A percentile compares a stretch with the other conserved stretches of the same genome.
Evolutionary conservation across 805 yeast species (phyloP).

Genomic region (Candida golubevii): DNA sequence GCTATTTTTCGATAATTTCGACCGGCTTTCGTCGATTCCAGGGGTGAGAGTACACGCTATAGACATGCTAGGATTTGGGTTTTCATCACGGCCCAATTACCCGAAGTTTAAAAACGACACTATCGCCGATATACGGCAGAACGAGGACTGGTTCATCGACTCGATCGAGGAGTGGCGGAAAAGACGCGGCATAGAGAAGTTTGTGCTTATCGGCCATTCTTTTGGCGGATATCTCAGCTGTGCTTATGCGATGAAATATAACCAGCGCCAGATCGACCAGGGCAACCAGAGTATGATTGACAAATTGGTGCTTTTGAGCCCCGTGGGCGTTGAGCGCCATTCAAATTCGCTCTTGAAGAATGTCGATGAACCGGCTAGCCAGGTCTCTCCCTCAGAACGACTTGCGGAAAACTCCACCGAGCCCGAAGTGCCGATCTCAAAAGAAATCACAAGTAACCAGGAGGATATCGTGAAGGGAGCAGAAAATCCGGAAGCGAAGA

Average conservation of each 20-base stretch:
- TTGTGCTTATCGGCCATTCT: conserved; percentile 41
- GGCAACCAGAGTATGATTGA: conserved; percentile 25
- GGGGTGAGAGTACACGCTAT: conserved; percentile 61
- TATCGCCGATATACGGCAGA: conserved; percentile 31
- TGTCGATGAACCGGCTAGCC: conserved; percentile 7
- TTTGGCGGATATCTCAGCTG: conserved; percentile 44
- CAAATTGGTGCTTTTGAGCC: conserved; percentile 38
- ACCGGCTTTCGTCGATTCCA: conserved; percentile 41
- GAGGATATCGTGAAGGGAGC: conserved; percentile 25
- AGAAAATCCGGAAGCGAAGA: neutral
- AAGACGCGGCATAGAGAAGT: conserved; percentile 30
- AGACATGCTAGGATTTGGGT: conserved; percentile 70
- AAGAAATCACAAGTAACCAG: conserved; percentile 23
- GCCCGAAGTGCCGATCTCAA: conserved; percentile 12
- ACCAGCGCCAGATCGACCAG: conserved; percentile 21
- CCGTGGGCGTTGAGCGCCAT: conserved; percentile 41
- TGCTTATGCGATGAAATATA: conserved; percentile 40
- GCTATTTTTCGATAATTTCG: conserved; percentile 69
- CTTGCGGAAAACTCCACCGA: conserved; percentile 15
- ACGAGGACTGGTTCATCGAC: conserved; percentile 44
- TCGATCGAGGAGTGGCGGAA: conserved; percentile 41
- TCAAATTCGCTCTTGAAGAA: conserved; percentile 26
- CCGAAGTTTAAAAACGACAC: conserved; percentile 30
- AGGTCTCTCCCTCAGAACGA: conserved; percentile 10
- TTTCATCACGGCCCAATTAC: conserved; percentile 54